Conservation (phyloP, 2,329 filamentous ascomycete species). For the Aspergillus latus region DNA sequence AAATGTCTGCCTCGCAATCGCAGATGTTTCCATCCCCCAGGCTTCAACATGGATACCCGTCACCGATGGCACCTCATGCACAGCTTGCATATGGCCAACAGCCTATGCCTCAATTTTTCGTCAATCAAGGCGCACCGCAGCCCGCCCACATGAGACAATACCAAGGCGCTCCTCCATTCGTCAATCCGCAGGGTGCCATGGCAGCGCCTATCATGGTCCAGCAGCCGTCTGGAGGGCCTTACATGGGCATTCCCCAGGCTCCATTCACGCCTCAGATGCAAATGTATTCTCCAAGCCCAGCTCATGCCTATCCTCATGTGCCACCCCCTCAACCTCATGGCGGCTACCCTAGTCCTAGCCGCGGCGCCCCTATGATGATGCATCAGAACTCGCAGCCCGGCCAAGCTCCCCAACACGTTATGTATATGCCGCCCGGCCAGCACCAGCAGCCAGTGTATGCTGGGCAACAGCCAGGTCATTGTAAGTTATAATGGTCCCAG, state of each 20-base stretch:
- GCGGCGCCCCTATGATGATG: conserved; percentile 88
- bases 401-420: conserved; percentile 66
- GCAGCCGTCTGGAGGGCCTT: conserved; percentile 64
- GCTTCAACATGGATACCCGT: conserved; percentile 68
- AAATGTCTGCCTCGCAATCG: conserved; percentile 75
- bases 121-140: conserved; percentile 68
- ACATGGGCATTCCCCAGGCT: conserved; percentile 69
- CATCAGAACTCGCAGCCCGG: conserved; percentile 93
- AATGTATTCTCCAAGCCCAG: conserved; percentile 76
- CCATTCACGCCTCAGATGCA: conserved; percentile 70
- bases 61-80: conserved; percentile 65
- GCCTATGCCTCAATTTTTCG: conserved; percentile 68
- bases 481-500: conserved; percentile 55
- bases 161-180: conserved; percentile 70
- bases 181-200: conserved; percentile 71
- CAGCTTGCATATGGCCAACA: conserved; percentile 73
- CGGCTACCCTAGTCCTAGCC: conserved; percentile 85
- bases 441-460: conserved; percentile 73
- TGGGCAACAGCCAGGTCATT: conserved; percentile 69
- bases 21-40: conserved; percentile 86
- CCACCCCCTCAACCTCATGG: conserved; percentile 58
- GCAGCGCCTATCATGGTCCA: conserved; percentile 81
- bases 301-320: conserved; percentile 64
- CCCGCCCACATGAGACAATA: conserved; percentile 71
- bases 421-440: conserved; percentile 73